Base-by-base conservation (phyloP, 2,329 filamentous ascomycete genomes). In the Exutisphaerella laricina region DNA sequence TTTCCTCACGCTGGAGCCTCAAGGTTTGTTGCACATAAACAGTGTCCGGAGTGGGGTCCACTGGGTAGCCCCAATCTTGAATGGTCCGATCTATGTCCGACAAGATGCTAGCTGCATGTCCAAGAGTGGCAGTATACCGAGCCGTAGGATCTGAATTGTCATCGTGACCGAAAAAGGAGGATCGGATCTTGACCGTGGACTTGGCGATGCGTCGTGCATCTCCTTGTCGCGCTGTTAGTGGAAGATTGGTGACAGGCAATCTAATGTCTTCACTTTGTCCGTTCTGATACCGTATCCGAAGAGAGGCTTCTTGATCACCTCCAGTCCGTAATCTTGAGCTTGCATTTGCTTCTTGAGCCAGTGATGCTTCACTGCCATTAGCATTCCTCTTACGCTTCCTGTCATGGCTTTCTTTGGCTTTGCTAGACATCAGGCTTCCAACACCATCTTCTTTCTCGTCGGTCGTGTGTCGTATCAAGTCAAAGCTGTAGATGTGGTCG, bases 401-500 rank as follows among this genome's bases (percentile, higher is more conserved):
- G 30, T 69, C 67, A 21, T 29, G 9, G 47, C 58, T 43, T 58
- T 57, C 41, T 32, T 53, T 53, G 12, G 33, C 33, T 34, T 34
- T 41, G 10, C 32, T 39, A 14, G 16, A 33, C 16, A 25, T 30
- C n/a, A 39, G 37, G 35, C 34, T 25, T 35, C 43, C 32, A 4
- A 43, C 34, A 20, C 26, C 20, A 8, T 23, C 33, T 9, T 45
- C 44, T 21, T 43, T 54, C 16, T 78, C 74, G 43, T 65, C 62
- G 5, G 72, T 73, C 2, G 77, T 72, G 51, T 53, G 50, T 35
- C 72, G 71, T 31, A 80, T 64, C 12, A 84, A 69, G 55, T 84
- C 79, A 55, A 84, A 84, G 53, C 75, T 77, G 62, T 63, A 63
- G 38, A 84, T 79, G 49, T 78, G 72, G 48, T 82, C 79, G 12